Evolutionary conservation across 331 rosid species (phyloP).

Genomic region (Acacia concinna): DNA sequence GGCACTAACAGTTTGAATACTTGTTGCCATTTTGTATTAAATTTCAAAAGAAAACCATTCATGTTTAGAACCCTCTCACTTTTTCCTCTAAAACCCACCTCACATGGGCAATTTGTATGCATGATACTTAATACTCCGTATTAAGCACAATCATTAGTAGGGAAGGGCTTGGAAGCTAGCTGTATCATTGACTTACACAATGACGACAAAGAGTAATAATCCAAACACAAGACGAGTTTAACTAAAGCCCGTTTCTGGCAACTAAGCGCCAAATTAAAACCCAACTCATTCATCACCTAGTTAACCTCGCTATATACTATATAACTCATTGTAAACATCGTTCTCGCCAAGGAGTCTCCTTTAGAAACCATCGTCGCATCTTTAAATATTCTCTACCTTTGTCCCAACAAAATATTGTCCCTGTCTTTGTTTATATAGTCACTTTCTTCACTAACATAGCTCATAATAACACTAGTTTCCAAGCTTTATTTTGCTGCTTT

Average conservation of each 20-base stretch:
- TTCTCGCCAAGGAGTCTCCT: constrained; percentile 38
- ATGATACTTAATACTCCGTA: no score
- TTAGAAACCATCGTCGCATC: constrained; percentile 58
- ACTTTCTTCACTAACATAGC: background rate
- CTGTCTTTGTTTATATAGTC: background rate
- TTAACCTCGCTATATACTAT: constrained; percentile 3
- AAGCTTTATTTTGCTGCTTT: background rate
- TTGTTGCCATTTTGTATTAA: no score
- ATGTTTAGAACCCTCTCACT: no score
- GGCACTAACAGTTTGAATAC: no score
- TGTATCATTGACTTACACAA: background rate
- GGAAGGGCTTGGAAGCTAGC: background rate
- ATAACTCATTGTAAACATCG: constrained; percentile 36
- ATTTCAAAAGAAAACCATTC: no score
- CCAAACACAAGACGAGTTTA: constrained; percentile 19
- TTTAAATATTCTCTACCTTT: constrained; percentile 17
- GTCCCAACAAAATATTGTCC: background rate
- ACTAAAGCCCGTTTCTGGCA: constrained; percentile 30
- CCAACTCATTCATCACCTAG: constrained; percentile 35
- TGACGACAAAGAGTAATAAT: background rate
- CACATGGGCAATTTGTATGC: no score
- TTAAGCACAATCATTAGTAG: background rate
- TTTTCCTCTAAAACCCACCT: no score
- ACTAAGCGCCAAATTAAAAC: background rate
- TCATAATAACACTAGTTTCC: constrained; percentile 14